Evolutionary conservation across 495 filamentous ascomycete species (phyloP).

Genomic region (Penicillium odoratum): DNA sequence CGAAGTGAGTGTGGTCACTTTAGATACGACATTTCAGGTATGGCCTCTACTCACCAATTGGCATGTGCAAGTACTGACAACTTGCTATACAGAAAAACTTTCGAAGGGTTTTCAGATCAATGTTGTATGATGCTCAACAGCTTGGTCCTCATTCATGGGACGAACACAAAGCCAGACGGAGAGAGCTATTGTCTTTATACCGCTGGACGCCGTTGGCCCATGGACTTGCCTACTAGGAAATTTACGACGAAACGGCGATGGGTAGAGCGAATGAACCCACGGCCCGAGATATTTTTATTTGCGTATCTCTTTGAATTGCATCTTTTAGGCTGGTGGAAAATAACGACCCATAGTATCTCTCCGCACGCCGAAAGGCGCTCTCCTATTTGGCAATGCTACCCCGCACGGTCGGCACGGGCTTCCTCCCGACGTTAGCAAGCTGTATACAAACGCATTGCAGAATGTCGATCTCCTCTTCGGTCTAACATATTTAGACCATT

Average conservation of each 20-base stretch:
- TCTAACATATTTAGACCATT: not conserved
- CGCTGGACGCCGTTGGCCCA: slow-evolving; percentile 20
- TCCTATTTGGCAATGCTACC: not conserved
- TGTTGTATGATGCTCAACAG: slow-evolving; percentile 23
- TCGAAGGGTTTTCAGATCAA: slow-evolving; percentile 21
- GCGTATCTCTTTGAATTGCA: no score
- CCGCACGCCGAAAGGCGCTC: not conserved
- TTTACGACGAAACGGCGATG: not conserved
- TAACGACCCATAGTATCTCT: not conserved
- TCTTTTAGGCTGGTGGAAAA: not conserved
- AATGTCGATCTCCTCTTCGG: not conserved
- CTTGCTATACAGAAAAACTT: slow-evolving; percentile 20
- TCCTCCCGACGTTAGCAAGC: not conserved
- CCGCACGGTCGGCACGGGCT: not conserved
- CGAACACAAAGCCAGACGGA: slow-evolving; percentile 23
- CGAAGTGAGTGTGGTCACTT: slow-evolving; percentile 59
- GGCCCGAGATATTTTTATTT: no score
- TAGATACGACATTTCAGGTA: slow-evolving; percentile 63
- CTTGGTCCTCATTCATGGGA: slow-evolving; percentile 23
- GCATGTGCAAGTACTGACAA: not conserved
- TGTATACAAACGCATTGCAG: not conserved
- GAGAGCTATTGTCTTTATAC: slow-evolving; percentile 21
- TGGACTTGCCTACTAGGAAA: slow-evolving; percentile 16
- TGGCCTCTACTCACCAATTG: not conserved
- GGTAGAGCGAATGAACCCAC: not conserved